A percentile compares a stretch with the other conserved stretches of the same genome.
These are phyloP conservation scores for Quercus rubra DNA, from an alignment of 306 rosid genomes.

Conservation along the genomic window DNA sequence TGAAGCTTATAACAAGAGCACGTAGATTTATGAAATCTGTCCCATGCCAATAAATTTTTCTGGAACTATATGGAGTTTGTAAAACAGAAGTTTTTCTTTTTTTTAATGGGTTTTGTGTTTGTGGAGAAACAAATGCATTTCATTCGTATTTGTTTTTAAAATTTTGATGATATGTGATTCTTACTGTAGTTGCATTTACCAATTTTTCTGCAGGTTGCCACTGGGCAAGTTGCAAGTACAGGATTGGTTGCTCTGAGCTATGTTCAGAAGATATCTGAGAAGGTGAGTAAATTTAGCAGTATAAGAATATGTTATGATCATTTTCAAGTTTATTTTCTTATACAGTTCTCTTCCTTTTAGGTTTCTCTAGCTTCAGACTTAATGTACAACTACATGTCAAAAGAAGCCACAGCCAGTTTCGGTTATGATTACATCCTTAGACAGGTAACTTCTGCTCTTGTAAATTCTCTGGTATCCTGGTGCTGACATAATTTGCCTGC, in stretches of 20 bases:
- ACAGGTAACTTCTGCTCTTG: constrained; percentile 31
- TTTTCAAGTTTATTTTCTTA: background rate
- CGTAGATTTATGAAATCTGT: no score
- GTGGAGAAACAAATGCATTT: background rate
- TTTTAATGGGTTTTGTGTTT: background rate
- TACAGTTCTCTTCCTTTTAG: constrained; percentile 18
- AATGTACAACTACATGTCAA: constrained; percentile 59
- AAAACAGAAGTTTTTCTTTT: no score
- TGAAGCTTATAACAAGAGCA: no score
- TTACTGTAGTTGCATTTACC: background rate
- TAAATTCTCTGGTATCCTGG: background rate
- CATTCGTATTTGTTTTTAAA: background rate
- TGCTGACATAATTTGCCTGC: background rate
- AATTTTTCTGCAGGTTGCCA: constrained; percentile 43
- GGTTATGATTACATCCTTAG: constrained; percentile 66
- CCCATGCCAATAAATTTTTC: no score
- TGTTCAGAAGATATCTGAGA: constrained; percentile 57
- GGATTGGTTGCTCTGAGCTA: constrained; percentile 61
- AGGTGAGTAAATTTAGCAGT: constrained; percentile 31
- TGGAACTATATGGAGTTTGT: no score
- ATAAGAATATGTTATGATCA: background rate
- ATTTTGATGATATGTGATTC: background rate
- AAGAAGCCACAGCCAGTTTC: constrained; percentile 50
- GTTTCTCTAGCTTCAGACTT: constrained; percentile 63
- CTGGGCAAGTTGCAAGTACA: constrained; percentile 62